Base-by-base conservation (phyloP, 371 early-diverging fungal genomes). In the Mucor racemosus region DNA sequence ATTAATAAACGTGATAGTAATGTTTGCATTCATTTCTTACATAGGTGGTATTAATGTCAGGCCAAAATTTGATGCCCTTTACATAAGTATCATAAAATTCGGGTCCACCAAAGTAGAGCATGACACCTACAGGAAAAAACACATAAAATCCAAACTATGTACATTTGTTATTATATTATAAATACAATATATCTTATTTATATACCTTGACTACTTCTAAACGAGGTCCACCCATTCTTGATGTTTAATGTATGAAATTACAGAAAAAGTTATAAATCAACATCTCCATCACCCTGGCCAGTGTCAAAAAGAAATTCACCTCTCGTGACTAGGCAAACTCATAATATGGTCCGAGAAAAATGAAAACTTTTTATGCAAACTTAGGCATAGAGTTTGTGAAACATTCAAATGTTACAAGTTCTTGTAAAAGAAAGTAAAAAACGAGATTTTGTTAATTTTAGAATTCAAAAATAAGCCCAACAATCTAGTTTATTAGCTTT, bases 81-180 rank as follows among this genome's bases (percentile, higher is more conserved):
- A 85, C 85, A 65, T 80, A 76, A 11, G 60, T 75, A 40, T 85
- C 78, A 67, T 79, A 85, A 56, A 82, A 85, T 19, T 73, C 76
- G 56, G 85, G 85, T 40, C 82, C 85, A 58, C 85, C 85, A 75
- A 85, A 85, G 53, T 85, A 85, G 15, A 81, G 67, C 85, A 85
- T 85, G 38, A 75, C 68, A 7, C 79, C 82, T 31, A 85, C 78
- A 34, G 85, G 85, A 60, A 81, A 85, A 40, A 85, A 82, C 4
- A 85, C 81, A 75, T 85, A 85, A 15, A 85, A 65, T 26, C 85
- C 85, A 76, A 85, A 85, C 85, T 84, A 65, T 15, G 26, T 9
- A 38, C 31, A 4, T 15, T 3, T n/a, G 8, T 55, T 10, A 55
- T 1, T 50, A 3, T 50, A 9, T 34, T 5, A 44, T 1, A 44